Conservation (phyloP, 495 filamentous ascomycete genomes). For the Annulohypoxylon bovei region DNA sequence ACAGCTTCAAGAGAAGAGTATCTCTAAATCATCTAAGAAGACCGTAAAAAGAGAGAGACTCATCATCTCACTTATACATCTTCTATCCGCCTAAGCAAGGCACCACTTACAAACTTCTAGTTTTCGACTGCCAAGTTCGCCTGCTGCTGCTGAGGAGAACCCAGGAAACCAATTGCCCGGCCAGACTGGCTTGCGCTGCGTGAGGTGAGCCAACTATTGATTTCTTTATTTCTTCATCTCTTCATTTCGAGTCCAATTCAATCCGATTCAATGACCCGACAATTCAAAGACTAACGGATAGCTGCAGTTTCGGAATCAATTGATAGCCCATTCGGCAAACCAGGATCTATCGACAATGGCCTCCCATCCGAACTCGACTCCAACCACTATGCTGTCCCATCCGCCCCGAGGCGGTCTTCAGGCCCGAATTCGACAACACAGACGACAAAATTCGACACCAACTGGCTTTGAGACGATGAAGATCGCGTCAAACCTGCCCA, state of each 20-base stretch:
- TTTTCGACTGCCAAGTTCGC: slow-evolving; percentile 50
- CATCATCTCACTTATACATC: slow-evolving; percentile 11
- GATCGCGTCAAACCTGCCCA: slow-evolving; percentile 67
- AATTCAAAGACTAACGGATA: slow-evolving; percentile 33
- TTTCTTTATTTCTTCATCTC: neutral
- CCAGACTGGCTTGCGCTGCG: slow-evolving; percentile 77
- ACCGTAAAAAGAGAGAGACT: slow-evolving; percentile 17
- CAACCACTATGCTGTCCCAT: slow-evolving; percentile 81
- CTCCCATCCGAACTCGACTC: slow-evolving; percentile 67
- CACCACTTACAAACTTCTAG: slow-evolving; percentile 42
- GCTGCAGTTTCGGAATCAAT: slow-evolving; percentile 65
- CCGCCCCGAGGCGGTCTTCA: slow-evolving; percentile 68
- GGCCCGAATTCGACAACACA: slow-evolving; percentile 76
- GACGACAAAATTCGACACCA: slow-evolving; percentile 90
- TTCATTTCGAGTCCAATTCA: neutral
- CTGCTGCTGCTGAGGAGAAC: slow-evolving; percentile 56
- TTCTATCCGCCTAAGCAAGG: slow-evolving; percentile 35
- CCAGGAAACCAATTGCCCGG: slow-evolving; percentile 62
- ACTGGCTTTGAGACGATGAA: slow-evolving; percentile 74
- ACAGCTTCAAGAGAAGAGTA: slow-evolving; percentile 6
- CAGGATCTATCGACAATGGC: slow-evolving; percentile 57
- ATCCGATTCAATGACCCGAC: slow-evolving; percentile 18
- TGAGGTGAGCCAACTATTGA: slow-evolving; percentile 63
- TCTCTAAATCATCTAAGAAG: slow-evolving; percentile 5
- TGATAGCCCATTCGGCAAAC: slow-evolving; percentile 56